These are phyloP conservation scores for Psilocybe subaeruginosa DNA, from an alignment of 768 basidiomycete genomes.

Conservation along the genomic window DNA sequence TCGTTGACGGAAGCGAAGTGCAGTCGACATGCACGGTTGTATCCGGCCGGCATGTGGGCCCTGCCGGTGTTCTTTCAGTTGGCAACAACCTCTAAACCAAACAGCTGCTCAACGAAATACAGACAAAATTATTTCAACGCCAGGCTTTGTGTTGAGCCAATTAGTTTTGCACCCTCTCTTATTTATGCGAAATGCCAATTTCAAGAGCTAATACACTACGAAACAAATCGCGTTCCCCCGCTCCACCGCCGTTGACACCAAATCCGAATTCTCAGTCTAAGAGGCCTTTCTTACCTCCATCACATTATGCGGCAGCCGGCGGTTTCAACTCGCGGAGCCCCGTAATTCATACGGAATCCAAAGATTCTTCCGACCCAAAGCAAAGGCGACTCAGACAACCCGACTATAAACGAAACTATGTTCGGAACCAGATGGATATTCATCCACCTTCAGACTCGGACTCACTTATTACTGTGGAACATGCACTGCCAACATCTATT, in stretches of 20 bases:
- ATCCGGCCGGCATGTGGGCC: too few relatives aligned
- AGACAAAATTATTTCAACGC: too few relatives aligned
- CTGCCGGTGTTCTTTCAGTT: too few relatives aligned
- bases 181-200: slow-evolving; percentile 9
- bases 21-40: too few relatives aligned
- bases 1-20: too few relatives aligned
- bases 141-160: too few relatives aligned
- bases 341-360: background rate
- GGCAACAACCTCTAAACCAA: background rate
- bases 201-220: slow-evolving; percentile 25
- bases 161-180: too few relatives aligned
- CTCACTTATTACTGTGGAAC: slow-evolving; percentile 10
- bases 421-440: background rate
- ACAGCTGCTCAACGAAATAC: too few relatives aligned
- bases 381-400: background rate
- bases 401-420: background rate
- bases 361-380: background rate
- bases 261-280: slow-evolving; percentile 24
- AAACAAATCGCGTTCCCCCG: slow-evolving; percentile 45
- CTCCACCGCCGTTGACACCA: slow-evolving; percentile 30
- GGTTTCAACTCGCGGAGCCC: slow-evolving; percentile 29
- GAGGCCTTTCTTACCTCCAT: slow-evolving; percentile 52
- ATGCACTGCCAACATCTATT: slow-evolving; percentile 8
- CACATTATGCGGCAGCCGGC: slow-evolving; percentile 58
- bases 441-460: slow-evolving; percentile 11